Conservation (phyloP, 345 rosid genomes). For the Ailanthus altissimus region DNA sequence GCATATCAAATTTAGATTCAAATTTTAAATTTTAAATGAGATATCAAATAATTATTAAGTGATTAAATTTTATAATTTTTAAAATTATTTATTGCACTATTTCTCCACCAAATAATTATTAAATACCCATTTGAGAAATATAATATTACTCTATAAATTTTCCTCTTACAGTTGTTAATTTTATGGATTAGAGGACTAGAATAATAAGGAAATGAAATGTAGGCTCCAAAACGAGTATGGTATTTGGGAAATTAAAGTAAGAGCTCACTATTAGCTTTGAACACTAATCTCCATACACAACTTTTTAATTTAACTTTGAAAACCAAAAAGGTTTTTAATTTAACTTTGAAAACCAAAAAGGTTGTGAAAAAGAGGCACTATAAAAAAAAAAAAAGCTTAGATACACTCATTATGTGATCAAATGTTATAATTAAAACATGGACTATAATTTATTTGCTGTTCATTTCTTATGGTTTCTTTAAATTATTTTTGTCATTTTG, state of each 20-base stretch:
- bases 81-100: no score
- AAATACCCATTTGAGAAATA: no score
- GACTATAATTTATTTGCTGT: neutral
- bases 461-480: neutral
- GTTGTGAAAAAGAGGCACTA: constrained; percentile 24
- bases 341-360: constrained; percentile 8
- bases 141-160: no score
- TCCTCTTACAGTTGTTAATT: no score
- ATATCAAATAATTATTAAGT: no score
- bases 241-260: neutral
- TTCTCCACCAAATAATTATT: no score
- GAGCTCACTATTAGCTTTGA: constrained; percentile 19
- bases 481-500: constrained; percentile 17
- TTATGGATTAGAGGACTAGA: neutral
- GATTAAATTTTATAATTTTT: no score
- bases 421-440: neutral
- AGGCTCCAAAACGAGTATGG: constrained; percentile 10
- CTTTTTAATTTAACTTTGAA: constrained; percentile 8
- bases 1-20: no score
- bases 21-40: no score
- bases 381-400: neutral
- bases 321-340: no score
- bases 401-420: neutral
- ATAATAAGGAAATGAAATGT: constrained; percentile 16
- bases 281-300: constrained; percentile 23